Base-by-base conservation (phyloP, 139 green algal genomes). In the Chlamydomonas sp. region DNA sequence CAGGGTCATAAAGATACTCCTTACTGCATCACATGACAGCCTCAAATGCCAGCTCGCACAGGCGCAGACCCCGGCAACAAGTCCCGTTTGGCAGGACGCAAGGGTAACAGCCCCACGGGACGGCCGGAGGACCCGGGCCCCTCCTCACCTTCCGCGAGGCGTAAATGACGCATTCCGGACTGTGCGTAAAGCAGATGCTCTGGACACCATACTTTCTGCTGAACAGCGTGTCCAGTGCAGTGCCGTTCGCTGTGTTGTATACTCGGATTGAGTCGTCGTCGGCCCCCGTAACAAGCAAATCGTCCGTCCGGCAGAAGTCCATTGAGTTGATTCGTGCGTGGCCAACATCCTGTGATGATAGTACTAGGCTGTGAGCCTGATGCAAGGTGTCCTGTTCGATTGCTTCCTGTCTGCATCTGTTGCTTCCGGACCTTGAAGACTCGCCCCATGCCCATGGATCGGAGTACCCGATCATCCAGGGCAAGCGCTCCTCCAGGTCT, bases 211-310 rank as follows among this genome's bases (percentile, higher is more conserved):
- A 98, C 89, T 99, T 98, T 16, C 94, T 94, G 88, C 89, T 96
- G 89, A 92, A 91, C 14, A 98, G 73, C 6, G 86, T 92, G 63
- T 96, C 95, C 31, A 90, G 10, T 2, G 63, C 58, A 78, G 62
- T 9, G 57, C 85, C 86, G 14, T 77, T 90, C 16, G 93, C 82
- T 16, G 95, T 98, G 94, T 98, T 94, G 90, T 97, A 98, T 4
- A 99, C 10, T 3, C 91, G 89, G 66, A 99, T 97, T 12, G 90
- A 88, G 83, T 99, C 95, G 84, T 99, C 97, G 67, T 98, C 94
- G 2, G 91, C 86, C 12, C 91, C 95, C 31, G 96, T 96, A 7
- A 99, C 94, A 7, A 99, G 92, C 58, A 98, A 89, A 87, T 99
- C 96, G 62, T 96, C 91, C 10, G 91, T 96, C 10, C 94, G 87